Conservation (phyloP, 73 alveolate genomes). For the Paramecium biaurelia region DNA sequence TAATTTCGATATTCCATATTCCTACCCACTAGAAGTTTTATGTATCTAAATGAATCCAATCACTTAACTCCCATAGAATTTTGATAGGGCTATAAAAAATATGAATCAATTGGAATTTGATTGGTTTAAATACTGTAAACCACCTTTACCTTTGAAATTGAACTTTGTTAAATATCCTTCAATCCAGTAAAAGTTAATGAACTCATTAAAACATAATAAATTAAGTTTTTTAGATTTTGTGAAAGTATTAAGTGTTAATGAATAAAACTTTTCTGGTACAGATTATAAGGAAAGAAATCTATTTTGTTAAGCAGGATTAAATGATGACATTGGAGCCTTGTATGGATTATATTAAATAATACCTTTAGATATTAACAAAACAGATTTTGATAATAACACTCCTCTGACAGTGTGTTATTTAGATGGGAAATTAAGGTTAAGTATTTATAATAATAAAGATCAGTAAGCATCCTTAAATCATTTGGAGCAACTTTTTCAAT, state of each 20-base stretch:
- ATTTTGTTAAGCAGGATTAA: constrained; percentile 60
- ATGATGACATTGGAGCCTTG: not conserved
- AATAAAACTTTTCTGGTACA: constrained; percentile 42
- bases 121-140: constrained; percentile 87
- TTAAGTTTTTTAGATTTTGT: constrained; percentile 58
- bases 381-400: constrained; percentile 22
- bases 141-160: constrained; percentile 76
- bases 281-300: constrained; percentile 76
- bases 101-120: constrained; percentile 80
- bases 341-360: not conserved
- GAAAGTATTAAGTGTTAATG: constrained; percentile 33
- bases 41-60: constrained; percentile 70
- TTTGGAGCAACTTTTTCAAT: constrained; percentile 74
- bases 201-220: not conserved
- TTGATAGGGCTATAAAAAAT: constrained; percentile 66
- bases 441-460: constrained; percentile 61
- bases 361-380: not conserved
- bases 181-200: constrained; percentile 42
- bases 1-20: not conserved
- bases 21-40: constrained; percentile 54
- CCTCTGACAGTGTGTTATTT: constrained; percentile 48
- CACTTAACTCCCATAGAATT: constrained; percentile 73
- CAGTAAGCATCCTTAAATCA: constrained; percentile 58
- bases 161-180: constrained; percentile 61
- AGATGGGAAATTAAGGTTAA: constrained; percentile 67